Evolutionary conservation across 75 land plant species (phyloP), one percentile per base, ranked within the genome.

Genomic region (Selaginella moellendorffii): DNA sequence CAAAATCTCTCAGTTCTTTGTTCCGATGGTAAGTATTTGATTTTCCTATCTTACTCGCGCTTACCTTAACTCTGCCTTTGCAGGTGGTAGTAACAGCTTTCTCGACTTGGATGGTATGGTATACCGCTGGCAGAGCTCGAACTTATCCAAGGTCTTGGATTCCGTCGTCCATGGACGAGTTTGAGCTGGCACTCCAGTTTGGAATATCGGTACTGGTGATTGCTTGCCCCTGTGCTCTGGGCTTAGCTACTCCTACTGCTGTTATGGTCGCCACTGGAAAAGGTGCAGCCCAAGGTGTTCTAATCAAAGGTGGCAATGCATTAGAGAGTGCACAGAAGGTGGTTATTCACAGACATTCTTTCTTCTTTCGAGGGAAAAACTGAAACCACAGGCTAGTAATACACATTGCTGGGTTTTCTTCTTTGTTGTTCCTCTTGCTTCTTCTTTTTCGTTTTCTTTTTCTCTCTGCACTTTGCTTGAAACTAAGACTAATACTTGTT

Each of bases 211-310:
- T 92, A 14, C 67, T 92, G 65, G 97, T 92, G 30, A 80, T 92
- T 59, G 97, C 97, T 1, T 92, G 97, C 56, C 97, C 97, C 20
- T 92, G 97, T 71, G 95, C 97, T 65, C 69, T 92, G 0, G 97
- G 97, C 29, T 76, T 92, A n/a, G 97, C 97, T 29, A 92, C 97
- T 14, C 97, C 97, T 12, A 92, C 97, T 5, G 97, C 97, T 24
- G 95, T 92, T 22, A 92, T 92, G 97, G 97, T 92, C 52, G 97
- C 84, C 28, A 92, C 97, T 10, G 97, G 97, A 14, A 79, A 77
- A 66, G 97, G 97, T 28, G 97, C 95, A 27, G 70, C 89, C 5
- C 89, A 85, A 60, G 97, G 97, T 65, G 88, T 92, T 1, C 81
- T 92, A 8, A 92, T 92, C 51, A 92, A 92, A 70, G 97, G 97